These are phyloP conservation scores for Colletotrichum sp. DNA, from an alignment of 2,329 filamentous ascomycete genomes.

Conservation along the genomic window DNA sequence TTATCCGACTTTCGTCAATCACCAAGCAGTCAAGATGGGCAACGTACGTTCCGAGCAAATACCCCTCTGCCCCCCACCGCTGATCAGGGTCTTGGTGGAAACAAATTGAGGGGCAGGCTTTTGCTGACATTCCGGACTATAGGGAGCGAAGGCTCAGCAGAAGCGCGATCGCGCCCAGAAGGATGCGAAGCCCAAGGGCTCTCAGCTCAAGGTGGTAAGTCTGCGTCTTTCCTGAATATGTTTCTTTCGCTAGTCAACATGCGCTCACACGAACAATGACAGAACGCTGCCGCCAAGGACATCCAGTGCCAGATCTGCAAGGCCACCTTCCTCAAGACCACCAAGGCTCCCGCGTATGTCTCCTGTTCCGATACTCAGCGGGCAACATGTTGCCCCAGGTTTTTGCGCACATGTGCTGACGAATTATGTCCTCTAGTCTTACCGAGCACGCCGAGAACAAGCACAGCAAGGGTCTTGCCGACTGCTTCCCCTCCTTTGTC, in stretches of 20 bases:
- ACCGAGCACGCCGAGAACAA: slow-evolving; percentile 77
- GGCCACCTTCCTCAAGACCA: slow-evolving; percentile 80
- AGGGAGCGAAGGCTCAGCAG: slow-evolving; percentile 72
- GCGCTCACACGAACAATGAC: slow-evolving; percentile 21
- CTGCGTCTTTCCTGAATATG: not conserved
- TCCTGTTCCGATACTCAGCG: not conserved
- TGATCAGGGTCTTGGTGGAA: slow-evolving; percentile 18
- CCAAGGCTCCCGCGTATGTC: slow-evolving; percentile 71
- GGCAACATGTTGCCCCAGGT: not conserved
- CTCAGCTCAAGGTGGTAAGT: slow-evolving; percentile 72
- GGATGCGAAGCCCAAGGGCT: slow-evolving; percentile 60
- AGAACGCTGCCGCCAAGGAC: slow-evolving; percentile 77
- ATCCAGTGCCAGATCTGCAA: slow-evolving; percentile 82
- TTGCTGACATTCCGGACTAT: slow-evolving; percentile 8
- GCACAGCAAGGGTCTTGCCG: slow-evolving; percentile 73
- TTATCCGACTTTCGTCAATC: not conserved
- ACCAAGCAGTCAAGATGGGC: slow-evolving; percentile 13
- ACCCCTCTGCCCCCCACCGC: slow-evolving; percentile 4
- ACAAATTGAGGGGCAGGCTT: slow-evolving; percentile 16
- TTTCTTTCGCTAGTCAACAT: not conserved
- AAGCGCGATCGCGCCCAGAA: slow-evolving; percentile 77
- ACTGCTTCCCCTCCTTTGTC: slow-evolving; percentile 70
- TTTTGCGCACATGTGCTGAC: not conserved
- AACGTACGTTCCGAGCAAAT: slow-evolving; percentile 21
- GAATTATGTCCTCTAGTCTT: slow-evolving; percentile 48